Evolutionary conservation across 2,329 filamentous ascomycete species (phyloP).

Genomic region (Pseudogymnoascus sp.): DNA sequence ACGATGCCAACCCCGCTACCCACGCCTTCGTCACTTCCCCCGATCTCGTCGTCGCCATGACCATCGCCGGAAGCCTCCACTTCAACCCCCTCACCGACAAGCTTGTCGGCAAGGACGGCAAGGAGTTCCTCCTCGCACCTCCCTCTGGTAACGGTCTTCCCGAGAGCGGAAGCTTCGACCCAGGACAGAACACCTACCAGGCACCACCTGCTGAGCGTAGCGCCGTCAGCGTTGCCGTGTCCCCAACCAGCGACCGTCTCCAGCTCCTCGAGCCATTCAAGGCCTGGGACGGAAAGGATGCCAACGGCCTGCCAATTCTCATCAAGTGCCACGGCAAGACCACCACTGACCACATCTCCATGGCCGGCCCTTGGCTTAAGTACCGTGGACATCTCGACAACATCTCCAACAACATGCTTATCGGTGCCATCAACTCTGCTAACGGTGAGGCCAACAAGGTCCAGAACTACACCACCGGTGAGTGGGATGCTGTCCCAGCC

Average conservation of each 20-base stretch:
- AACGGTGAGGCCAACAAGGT: constrained; percentile 98
- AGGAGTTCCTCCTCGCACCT: constrained; percentile 80
- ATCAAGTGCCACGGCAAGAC: constrained; percentile 98
- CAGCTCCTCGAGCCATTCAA: constrained; percentile 83
- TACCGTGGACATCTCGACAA: constrained; percentile 98
- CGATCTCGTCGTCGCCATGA: constrained; percentile 80
- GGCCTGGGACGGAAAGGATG: constrained; percentile 89
- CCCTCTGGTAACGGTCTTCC: constrained; percentile 80
- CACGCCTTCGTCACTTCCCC: constrained; percentile 91
- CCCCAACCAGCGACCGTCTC: constrained; percentile 85
- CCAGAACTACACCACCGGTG: constrained; percentile 77
- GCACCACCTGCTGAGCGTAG: constrained; percentile 75
- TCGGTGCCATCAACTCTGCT: constrained; percentile 90
- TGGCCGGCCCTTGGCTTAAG: constrained; percentile 96
- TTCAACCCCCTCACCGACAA: constrained; percentile 95
- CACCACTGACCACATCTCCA: constrained; percentile 94
- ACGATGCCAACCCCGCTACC: constrained; percentile 90
- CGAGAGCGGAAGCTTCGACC: constrained; percentile 66
- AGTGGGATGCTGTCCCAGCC: constrained; percentile 81
- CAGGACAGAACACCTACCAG: constrained; percentile 90
- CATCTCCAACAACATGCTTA: constrained; percentile 99
- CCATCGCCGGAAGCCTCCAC: constrained; percentile 72
- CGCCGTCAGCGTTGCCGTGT: constrained; percentile 68
- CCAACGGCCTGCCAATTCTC: constrained; percentile 72
- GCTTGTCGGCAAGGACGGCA: constrained; percentile 90